A percentile compares a stretch with the other conserved stretches of the same genome.
Evolutionary conservation across 2,329 filamentous ascomycete genomes (phyloP).

Genomic region (Talaromyces albobiverticillius): DNA sequence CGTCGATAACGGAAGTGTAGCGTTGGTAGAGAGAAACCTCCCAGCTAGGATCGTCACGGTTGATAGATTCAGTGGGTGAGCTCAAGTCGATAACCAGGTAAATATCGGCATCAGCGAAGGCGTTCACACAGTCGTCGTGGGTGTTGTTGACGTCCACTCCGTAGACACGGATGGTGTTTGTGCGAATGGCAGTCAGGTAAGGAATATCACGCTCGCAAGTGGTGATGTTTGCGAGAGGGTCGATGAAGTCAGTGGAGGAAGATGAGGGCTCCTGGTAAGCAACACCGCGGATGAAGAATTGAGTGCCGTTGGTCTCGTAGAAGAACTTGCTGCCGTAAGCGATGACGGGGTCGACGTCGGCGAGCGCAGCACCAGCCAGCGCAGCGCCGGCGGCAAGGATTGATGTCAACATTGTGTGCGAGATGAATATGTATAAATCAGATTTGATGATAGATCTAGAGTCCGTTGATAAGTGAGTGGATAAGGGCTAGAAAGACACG

Average conservation of each 20-base stretch:
- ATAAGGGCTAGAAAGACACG: constrained; percentile 7
- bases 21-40: constrained; percentile 72
- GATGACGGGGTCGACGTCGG: constrained; percentile 54
- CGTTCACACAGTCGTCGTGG: constrained; percentile 80
- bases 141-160: constrained; percentile 77
- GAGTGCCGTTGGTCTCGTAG: constrained; percentile 74
- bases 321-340: constrained; percentile 78
- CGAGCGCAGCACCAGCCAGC: constrained; percentile 47
- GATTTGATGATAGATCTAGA: not conserved
- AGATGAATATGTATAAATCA: constrained; percentile 14
- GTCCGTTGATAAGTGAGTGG: constrained; percentile 1
- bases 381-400: constrained; percentile 52
- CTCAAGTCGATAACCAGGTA: constrained; percentile 92
- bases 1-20: constrained; percentile 81
- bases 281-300: constrained; percentile 87
- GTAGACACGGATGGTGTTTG: constrained; percentile 94
- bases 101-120: constrained; percentile 81
- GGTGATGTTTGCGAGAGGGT: constrained; percentile 72
- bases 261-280: constrained; percentile 72
- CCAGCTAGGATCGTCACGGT: constrained; percentile 77
- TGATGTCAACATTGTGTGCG: constrained; percentile 54
- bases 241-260: constrained; percentile 59
- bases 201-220: constrained; percentile 83
- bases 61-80: constrained; percentile 78
- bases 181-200: constrained; percentile 71